A percentile compares a stretch with the other conserved stretches of the same genome.
These are phyloP conservation scores for Plasmodium vinckei DNA, from an alignment of 169 alveolate genomes.

Conservation along the genomic window DNA sequence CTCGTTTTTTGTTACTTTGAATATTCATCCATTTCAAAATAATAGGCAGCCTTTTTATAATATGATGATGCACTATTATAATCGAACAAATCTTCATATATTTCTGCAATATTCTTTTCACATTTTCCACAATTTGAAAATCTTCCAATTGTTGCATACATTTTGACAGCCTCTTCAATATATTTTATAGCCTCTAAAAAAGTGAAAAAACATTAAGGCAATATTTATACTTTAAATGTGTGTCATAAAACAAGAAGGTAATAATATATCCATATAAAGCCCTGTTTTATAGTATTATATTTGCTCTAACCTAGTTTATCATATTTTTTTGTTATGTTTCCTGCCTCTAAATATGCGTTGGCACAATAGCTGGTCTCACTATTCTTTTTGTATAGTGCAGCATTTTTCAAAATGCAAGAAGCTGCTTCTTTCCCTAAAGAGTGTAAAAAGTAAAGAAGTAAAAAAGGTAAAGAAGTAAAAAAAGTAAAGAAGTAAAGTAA, in stretches of 20 bases:
- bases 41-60: conserved; percentile 77
- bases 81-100: conserved; percentile 59
- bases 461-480: neutral
- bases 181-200: conserved; percentile 53
- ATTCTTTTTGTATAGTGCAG: conserved; percentile 36
- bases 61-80: conserved; percentile 59
- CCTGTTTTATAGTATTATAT: neutral
- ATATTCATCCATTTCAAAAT: conserved; percentile 79
- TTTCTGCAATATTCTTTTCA: conserved; percentile 68
- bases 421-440: conserved; percentile 65
- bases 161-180: conserved; percentile 69
- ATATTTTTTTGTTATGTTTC: conserved; percentile 69
- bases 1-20: conserved; percentile 17
- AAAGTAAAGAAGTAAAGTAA: neutral
- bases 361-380: conserved; percentile 70
- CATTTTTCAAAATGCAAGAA: conserved; percentile 57
- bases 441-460: neutral
- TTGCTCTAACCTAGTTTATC: conserved; percentile 44
- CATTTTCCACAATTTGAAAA: conserved; percentile 71
- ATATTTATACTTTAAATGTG: neutral
- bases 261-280: neutral
- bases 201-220: conserved; percentile 3
- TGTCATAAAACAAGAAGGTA: neutral
- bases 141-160: conserved; percentile 70
- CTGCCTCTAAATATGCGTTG: conserved; percentile 71